Conservation (phyloP, 2,329 filamentous ascomycete species). For the Akanthomyces muscarius region DNA sequence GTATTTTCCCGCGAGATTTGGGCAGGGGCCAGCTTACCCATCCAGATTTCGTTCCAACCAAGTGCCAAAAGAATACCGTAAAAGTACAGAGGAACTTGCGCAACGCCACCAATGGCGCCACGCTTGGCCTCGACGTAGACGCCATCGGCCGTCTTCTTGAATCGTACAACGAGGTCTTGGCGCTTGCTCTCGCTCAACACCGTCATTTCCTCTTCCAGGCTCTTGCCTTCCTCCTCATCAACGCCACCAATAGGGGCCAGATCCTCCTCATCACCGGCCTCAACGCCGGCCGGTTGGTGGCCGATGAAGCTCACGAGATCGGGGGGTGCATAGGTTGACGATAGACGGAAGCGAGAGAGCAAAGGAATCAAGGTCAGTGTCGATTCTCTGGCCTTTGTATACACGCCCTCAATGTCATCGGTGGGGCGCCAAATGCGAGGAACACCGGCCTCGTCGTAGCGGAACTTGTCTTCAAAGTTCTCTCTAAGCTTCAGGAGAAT, state of each 20-base stretch:
- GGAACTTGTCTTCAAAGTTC: conserved; percentile 99
- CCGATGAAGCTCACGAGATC: conserved; percentile 85
- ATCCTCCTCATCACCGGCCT: conserved; percentile 85
- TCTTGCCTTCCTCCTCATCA: conserved; percentile 92
- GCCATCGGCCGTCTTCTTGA: conserved; percentile 97
- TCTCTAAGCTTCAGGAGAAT: conserved; percentile 91
- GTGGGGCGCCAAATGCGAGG: conserved; percentile 94
- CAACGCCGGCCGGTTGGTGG: conserved; percentile 66
- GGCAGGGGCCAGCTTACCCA: conserved; percentile 58
- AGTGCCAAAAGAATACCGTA: conserved; percentile 83
- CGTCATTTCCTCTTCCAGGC: conserved; percentile 92
- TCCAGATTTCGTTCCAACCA: conserved; percentile 98
- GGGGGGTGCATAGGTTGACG: conserved; percentile 69
- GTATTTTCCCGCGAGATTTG: background rate
- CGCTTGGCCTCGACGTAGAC: conserved; percentile 98
- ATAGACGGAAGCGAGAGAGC: conserved; percentile 76
- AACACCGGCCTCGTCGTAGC: conserved; percentile 92
- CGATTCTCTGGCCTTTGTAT: conserved; percentile 87
- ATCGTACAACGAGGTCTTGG: conserved; percentile 86
- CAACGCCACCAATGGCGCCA: conserved; percentile 90
- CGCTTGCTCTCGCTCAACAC: conserved; percentile 87
- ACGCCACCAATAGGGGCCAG: conserved; percentile 84
- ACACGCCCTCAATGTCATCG: conserved; percentile 94
- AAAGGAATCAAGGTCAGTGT: conserved; percentile 89
- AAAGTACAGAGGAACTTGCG: conserved; percentile 92